Conservation (phyloP, 768 basidiomycete species). For the Pleurotus platypus region DNA sequence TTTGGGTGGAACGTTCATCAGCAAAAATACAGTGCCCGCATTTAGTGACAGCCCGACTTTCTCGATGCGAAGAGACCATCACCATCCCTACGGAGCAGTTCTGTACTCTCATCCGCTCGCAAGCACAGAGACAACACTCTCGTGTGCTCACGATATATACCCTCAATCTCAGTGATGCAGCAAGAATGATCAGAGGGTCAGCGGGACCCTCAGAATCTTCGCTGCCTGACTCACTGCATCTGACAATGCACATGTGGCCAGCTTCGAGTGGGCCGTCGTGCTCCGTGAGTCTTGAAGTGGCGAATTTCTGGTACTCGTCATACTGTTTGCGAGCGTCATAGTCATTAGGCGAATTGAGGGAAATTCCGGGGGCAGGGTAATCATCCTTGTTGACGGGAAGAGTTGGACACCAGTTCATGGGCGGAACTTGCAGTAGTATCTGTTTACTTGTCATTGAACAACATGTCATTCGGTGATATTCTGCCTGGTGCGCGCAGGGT, state of each 20-base stretch:
- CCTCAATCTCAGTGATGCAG: conserved; percentile 11
- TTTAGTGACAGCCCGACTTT: not conserved
- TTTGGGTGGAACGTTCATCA: not conserved
- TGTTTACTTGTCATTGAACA: conserved; percentile 9
- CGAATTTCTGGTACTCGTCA: not conserved
- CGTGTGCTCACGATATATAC: conserved; percentile 12
- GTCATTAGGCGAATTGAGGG: not conserved
- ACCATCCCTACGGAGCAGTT: conserved; percentile 9
- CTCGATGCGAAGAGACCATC: not conserved
- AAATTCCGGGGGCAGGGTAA: not conserved
- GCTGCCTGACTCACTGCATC: conserved; percentile 11
- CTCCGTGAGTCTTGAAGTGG: conserved; percentile 5
- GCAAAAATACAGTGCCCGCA: conserved; percentile 1
- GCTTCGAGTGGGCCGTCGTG: conserved; percentile 11
- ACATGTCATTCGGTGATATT: not conserved
- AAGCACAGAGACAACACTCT: conserved; percentile 17
- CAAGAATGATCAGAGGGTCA: conserved; percentile 13
- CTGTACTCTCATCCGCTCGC: conserved; percentile 7
- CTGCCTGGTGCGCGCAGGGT: conserved; percentile 13
- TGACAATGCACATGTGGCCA: conserved; percentile 11
- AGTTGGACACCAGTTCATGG: conserved; percentile 2
- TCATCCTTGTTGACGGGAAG: not conserved
- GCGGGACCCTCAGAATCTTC: conserved; percentile 12
- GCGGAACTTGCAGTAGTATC: conserved; percentile 8
- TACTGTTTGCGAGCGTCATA: not conserved